Percentiles rank a stretch among this genome's conserved stretches.
Conservation (phyloP, 345 rosid genomes). For the Aquilaria malaccensis region DNA sequence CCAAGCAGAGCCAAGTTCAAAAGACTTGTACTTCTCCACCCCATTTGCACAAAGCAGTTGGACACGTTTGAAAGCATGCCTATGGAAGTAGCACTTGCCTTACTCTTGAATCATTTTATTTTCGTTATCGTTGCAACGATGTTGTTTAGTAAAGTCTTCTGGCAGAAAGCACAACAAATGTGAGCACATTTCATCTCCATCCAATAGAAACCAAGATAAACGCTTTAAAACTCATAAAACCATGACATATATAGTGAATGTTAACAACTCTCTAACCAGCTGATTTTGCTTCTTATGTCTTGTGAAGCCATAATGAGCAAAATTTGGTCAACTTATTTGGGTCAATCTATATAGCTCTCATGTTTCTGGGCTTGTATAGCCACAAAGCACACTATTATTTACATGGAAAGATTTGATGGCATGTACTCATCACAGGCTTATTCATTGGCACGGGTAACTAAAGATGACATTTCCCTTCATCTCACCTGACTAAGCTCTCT, state of each 20-base stretch:
- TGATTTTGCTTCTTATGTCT: background rate
- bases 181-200: conserved; percentile 4
- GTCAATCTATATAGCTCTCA: conserved; percentile 20
- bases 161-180: conserved; percentile 25
- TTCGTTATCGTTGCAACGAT: conserved; percentile 17
- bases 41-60: conserved; percentile 26
- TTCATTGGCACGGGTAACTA: conserved; percentile 38
- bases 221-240: too few relatives aligned
- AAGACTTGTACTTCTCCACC: conserved; percentile 27
- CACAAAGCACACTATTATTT: conserved; percentile 26
- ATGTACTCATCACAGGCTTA: conserved; percentile 43
- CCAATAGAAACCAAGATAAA: too few relatives aligned
- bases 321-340: conserved; percentile 28
- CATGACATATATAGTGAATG: too few relatives aligned
- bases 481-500: background rate
- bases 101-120: conserved; percentile 33
- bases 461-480: background rate
- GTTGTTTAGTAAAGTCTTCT: conserved; percentile 20
- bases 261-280: too few relatives aligned
- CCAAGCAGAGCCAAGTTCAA: conserved; percentile 25
- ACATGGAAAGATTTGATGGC: conserved; percentile 29
- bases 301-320: conserved; percentile 26
- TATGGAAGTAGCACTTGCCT: conserved; percentile 45
- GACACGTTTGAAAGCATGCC: conserved; percentile 34
- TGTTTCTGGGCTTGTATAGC: conserved; percentile 26